These are phyloP conservation scores for Boletus vermiculosoides DNA, from an alignment of 768 basidiomycete species.

Conservation along the genomic window DNA sequence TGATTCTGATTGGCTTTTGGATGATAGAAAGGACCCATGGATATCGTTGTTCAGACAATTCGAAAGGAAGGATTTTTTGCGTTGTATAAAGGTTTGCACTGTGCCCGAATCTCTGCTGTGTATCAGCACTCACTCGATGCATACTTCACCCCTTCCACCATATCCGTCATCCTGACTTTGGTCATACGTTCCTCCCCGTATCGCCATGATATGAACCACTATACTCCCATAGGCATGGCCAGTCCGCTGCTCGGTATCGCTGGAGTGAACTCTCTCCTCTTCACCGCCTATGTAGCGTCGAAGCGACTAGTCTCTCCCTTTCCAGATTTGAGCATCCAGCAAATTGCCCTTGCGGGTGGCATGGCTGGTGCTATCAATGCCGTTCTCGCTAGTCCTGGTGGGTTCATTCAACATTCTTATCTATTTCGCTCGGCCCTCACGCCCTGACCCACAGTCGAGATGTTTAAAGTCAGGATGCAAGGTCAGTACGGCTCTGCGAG, in stretches of 20 bases:
- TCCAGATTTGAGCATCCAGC: slow-evolving; percentile 72
- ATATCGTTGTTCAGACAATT: slow-evolving; percentile 80
- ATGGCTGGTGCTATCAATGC: slow-evolving; percentile 94
- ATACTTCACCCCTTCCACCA: not conserved
- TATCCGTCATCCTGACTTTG: not conserved
- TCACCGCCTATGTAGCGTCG: slow-evolving; percentile 85
- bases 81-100: slow-evolving; percentile 80
- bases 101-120: not conserved
- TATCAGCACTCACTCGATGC: not conserved
- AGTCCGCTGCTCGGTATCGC: slow-evolving; percentile 91
- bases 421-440: not conserved
- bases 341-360: slow-evolving; percentile 82
- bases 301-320: slow-evolving; percentile 86
- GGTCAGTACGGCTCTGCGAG: slow-evolving; percentile 83
- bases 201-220: not conserved
- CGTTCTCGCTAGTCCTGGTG: slow-evolving; percentile 86
- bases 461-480: slow-evolving; percentile 99
- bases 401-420: slow-evolving; percentile 8
- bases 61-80: slow-evolving; percentile 89
- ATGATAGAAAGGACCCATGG: slow-evolving; percentile 85
- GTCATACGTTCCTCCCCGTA: not conserved
- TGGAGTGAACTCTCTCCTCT: slow-evolving; percentile 93
- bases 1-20: not conserved
- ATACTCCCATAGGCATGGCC: slow-evolving; percentile 60
- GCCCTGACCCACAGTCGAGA: slow-evolving; percentile 61